phyloP scores from a whole-genome alignment of 2,329 filamentous ascomycete species.

The Elsinoe perseae region DNA sequence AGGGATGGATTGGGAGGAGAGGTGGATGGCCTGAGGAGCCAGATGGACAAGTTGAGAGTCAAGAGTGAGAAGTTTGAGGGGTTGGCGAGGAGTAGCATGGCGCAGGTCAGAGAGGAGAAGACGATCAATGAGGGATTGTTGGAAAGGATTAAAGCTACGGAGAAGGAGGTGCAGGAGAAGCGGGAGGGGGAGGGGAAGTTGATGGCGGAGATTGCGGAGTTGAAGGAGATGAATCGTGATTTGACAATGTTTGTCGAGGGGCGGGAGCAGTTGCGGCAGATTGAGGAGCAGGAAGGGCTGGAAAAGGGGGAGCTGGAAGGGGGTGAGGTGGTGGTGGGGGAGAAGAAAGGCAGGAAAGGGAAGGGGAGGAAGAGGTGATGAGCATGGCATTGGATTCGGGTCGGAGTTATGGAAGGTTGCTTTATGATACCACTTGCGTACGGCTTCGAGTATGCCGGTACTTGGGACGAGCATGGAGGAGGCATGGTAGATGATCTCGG shows the following conservation, averaged over 20 bases:
- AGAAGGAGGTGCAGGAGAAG: slow-evolving; percentile 50
- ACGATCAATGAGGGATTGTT: slow-evolving; percentile 72
- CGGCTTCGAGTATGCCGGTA: background rate
- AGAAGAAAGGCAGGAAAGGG: slow-evolving; percentile 43
- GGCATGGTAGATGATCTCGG: background rate
- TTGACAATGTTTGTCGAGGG: slow-evolving; percentile 80
- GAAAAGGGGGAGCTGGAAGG: slow-evolving; percentile 52
- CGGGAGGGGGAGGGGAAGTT: slow-evolving; percentile 39
- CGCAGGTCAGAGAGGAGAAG: slow-evolving; percentile 79
- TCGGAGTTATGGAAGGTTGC: background rate
- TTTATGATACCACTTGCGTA: slow-evolving; percentile 5
- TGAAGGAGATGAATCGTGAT: slow-evolving; percentile 81
- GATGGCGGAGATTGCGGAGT: slow-evolving; percentile 55
- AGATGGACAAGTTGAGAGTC: slow-evolving; percentile 59
- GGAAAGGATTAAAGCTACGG: slow-evolving; percentile 66
- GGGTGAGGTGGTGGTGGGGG: slow-evolving; percentile 67
- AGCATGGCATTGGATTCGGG: background rate
- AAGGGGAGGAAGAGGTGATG: slow-evolving; percentile 37
- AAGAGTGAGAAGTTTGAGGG: slow-evolving; percentile 65
- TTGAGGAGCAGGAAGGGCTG: slow-evolving; percentile 72
- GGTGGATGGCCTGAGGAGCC: slow-evolving; percentile 63
- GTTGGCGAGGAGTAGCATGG: slow-evolving; percentile 66
- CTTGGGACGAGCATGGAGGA: too few relatives aligned
- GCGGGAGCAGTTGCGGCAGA: slow-evolving; percentile 67
- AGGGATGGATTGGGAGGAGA: slow-evolving; percentile 47